Conservation (phyloP, 2,329 filamentous ascomycete genomes). For the Dactylonectria estremocensis region DNA sequence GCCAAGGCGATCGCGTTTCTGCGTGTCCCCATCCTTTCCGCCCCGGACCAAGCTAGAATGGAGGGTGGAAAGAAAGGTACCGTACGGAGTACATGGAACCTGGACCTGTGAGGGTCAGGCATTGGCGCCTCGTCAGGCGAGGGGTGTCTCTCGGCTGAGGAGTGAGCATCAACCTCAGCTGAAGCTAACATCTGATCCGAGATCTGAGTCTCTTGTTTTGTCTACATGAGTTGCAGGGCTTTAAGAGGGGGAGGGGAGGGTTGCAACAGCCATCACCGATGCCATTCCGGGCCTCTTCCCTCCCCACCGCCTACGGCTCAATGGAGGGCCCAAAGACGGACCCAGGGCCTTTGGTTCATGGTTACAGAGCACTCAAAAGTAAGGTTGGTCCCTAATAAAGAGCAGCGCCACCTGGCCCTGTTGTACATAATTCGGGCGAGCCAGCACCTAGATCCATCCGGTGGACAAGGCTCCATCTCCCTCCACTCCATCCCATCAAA, state of each 20-base stretch:
- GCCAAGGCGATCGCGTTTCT: conserved; percentile 35
- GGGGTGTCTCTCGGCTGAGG: conserved; percentile 7
- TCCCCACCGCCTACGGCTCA: background rate
- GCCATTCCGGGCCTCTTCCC: background rate
- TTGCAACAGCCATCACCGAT: background rate
- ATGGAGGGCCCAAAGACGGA: background rate
- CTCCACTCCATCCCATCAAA: conserved; percentile 31
- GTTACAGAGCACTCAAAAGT: conserved; percentile 1
- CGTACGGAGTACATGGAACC: conserved; percentile 14
- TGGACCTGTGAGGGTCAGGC: conserved; percentile 11
- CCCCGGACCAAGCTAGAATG: conserved; percentile 23
- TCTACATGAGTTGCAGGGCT: background rate
- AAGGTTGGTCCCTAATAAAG: conserved; percentile 23
- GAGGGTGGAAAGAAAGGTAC: conserved; percentile 11
- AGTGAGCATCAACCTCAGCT: conserved; percentile 11
- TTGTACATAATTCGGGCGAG: conserved; percentile 30
- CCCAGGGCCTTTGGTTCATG: conserved; percentile 12
- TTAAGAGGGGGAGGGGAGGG: background rate
- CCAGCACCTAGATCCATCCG: conserved; percentile 29
- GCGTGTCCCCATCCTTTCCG: conserved; percentile 29
- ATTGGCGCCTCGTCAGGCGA: conserved; percentile 1
- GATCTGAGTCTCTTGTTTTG: background rate
- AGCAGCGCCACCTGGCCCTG: conserved; percentile 26
- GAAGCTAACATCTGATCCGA: conserved; percentile 10
- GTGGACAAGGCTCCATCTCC: conserved; percentile 33